These are phyloP conservation scores for Oryza nivara DNA, from an alignment of 176 grass and related monocot genomes.

Conservation along the genomic window DNA sequence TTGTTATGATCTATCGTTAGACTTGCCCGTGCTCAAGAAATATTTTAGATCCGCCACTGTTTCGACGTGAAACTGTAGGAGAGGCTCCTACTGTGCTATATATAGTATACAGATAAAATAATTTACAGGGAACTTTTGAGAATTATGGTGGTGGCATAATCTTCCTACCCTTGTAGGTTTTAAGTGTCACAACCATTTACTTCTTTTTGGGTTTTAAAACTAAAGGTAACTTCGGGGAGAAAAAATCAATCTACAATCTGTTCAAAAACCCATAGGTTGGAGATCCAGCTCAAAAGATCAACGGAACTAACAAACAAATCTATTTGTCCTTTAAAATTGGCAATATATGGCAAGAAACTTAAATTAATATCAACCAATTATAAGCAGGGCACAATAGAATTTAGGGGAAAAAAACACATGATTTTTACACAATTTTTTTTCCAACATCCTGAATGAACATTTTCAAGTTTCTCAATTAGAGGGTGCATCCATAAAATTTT, in stretches of 20 bases:
- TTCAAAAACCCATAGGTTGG: background rate
- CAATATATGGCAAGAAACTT: background rate
- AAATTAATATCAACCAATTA: conserved; percentile 2
- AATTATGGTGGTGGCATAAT: background rate
- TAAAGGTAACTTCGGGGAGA: too few species aligned
- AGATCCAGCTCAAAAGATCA: background rate
- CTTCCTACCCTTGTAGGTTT: background rate
- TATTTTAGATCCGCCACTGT: too few species aligned
- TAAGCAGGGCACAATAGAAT: background rate
- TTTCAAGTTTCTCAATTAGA: conserved; percentile 22
- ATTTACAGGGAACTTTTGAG: background rate
- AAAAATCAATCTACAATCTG: background rate
- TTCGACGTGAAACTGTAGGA: too few species aligned
- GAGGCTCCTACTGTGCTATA: too few species aligned
- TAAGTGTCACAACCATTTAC: background rate
- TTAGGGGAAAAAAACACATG: background rate
- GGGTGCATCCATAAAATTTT: background rate
- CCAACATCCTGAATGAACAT: background rate
- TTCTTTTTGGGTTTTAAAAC: background rate
- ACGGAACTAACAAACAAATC: background rate
- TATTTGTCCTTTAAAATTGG: background rate
- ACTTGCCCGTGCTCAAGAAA: too few species aligned
- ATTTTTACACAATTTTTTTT: background rate
- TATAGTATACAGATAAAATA: too few species aligned
- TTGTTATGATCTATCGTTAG: too few species aligned